Conservation (phyloP, 306 rosid species). For the Quercus parvula region DNA sequence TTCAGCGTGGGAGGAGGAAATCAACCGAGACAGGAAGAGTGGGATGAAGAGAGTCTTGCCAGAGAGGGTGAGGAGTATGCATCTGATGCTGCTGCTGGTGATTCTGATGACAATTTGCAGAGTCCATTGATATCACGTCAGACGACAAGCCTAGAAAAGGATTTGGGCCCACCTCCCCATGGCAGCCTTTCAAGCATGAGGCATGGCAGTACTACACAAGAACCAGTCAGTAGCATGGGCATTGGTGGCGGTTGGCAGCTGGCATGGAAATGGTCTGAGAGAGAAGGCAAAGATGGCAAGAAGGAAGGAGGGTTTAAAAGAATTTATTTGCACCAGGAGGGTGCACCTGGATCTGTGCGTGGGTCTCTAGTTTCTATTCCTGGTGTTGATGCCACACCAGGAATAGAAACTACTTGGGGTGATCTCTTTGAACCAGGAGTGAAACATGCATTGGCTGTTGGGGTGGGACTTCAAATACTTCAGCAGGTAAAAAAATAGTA, state of each 20-base stretch:
- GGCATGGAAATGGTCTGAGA: constrained; percentile 95
- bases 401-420: constrained; percentile 52
- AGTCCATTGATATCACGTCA: constrained; percentile 90
- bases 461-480: constrained; percentile 87
- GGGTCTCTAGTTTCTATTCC: constrained; percentile 77
- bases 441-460: constrained; percentile 76
- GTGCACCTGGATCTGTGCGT: constrained; percentile 56
- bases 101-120: constrained; percentile 75
- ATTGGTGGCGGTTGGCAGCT: constrained; percentile 99
- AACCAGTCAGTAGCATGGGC: constrained; percentile 63
- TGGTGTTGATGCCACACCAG: constrained; percentile 62
- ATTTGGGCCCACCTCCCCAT: constrained; percentile 52
- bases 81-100: constrained; percentile 60
- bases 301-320: constrained; percentile 86
- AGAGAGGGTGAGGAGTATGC: constrained; percentile 78
- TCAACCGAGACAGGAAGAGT: constrained; percentile 76
- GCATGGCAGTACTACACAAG: constrained; percentile 58
- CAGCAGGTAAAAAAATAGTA: constrained; percentile 65
- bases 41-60: constrained; percentile 90
- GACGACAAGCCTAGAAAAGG: constrained; percentile 77
- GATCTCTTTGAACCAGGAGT: constrained; percentile 85
- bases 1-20: constrained; percentile 89
- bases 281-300: constrained; percentile 70
- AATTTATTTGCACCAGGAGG: constrained; percentile 87
- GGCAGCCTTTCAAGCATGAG: constrained; percentile 65